Evolutionary conservation across 805 yeast species (phyloP), one percentile per base, ranked within the genome.

Genomic region (Hanseniaspora osmophila): DNA sequence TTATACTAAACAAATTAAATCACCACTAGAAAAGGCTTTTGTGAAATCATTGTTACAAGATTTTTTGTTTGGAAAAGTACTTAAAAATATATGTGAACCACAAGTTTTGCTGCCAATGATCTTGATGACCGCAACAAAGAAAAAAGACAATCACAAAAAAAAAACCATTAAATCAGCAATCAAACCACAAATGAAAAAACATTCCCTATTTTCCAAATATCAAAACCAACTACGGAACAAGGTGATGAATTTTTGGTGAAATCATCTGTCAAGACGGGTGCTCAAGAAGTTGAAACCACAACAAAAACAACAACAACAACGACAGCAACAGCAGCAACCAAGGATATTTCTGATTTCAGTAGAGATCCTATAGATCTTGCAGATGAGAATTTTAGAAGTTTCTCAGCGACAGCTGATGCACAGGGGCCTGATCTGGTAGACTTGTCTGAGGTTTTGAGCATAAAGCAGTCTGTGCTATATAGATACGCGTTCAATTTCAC

Each of bases 61-160:
- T 37, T 43, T 59, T 11, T 10, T 61, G 6, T 43, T 59, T 13
- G 60, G 58, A 2, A 49, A 51, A 18, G 35, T 61, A 5, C 30
- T 56, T 29, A 56, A 57, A 30, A 56, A 53, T 37, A 38, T 53
- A 3, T 43, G 47, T 1, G 63, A 60, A 19, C 64, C 65, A 7
- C 56, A 54, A 37, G 52, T 52, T 46, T 16, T 58, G 3, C 37
- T 61, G 9, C 41, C 41, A 13, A 22, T 38, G 4, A 18, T 38
- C 9, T 27, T 29, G 19, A 39, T 27, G 41, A 16, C 41, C 5
- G 41, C 33, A 12, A 29, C 41, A 13, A 39, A 12, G 18, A 22
- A 32, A 32, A 41, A 6, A 16, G 41, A 32, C 33, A 22, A 27
- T 30, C 30, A 18, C 12, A 41, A 12, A 22, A 39, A 39, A 40